A percentile compares a stretch with the other conserved stretches of the same genome.
These are phyloP conservation scores for Teratosphaeria gauchensis DNA, from an alignment of 2,329 filamentous ascomycete species.

Conservation along the genomic window DNA sequence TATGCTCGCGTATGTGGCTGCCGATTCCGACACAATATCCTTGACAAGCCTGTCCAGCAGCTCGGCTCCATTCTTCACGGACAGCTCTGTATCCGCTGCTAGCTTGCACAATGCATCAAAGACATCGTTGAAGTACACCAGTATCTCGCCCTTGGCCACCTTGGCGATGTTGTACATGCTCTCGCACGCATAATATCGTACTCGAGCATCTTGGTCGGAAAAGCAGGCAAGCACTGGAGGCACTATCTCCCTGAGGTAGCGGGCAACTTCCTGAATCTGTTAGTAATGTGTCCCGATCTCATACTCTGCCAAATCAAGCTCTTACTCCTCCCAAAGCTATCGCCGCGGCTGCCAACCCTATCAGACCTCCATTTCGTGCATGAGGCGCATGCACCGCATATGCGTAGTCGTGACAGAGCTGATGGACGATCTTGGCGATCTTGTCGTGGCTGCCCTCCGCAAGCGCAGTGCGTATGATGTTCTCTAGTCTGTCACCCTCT, in stretches of 20 bases:
- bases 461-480: slow-evolving; percentile 76
- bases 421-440: slow-evolving; percentile 82
- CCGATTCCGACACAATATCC: slow-evolving; percentile 91
- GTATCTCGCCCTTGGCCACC: slow-evolving; percentile 93
- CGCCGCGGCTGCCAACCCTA: slow-evolving; percentile 87
- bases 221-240: slow-evolving; percentile 96
- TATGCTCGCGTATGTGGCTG: slow-evolving; percentile 86
- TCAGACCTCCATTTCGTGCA: slow-evolving; percentile 89
- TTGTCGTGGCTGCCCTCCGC: slow-evolving; percentile 65
- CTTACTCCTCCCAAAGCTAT: slow-evolving; percentile 87
- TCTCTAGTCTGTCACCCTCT: slow-evolving; percentile 60
- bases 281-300: slow-evolving; percentile 4
- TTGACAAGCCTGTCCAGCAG: slow-evolving; percentile 89
- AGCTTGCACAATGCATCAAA: slow-evolving; percentile 97
- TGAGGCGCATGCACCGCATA: slow-evolving; percentile 96
- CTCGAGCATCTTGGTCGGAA: slow-evolving; percentile 91
- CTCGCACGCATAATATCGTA: slow-evolving; percentile 96
- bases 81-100: slow-evolving; percentile 89
- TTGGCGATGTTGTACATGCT: slow-evolving; percentile 99
- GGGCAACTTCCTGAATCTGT: slow-evolving; percentile 66
- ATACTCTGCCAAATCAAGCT: slow-evolving; percentile 14
- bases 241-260: slow-evolving; percentile 86
- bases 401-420: slow-evolving; percentile 94
- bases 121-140: slow-evolving; percentile 96
- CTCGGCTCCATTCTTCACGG: slow-evolving; percentile 96